phyloP scores from a whole-genome alignment of 2,329 filamentous ascomycete genomes.

The Talaromyces piceae region DNA sequence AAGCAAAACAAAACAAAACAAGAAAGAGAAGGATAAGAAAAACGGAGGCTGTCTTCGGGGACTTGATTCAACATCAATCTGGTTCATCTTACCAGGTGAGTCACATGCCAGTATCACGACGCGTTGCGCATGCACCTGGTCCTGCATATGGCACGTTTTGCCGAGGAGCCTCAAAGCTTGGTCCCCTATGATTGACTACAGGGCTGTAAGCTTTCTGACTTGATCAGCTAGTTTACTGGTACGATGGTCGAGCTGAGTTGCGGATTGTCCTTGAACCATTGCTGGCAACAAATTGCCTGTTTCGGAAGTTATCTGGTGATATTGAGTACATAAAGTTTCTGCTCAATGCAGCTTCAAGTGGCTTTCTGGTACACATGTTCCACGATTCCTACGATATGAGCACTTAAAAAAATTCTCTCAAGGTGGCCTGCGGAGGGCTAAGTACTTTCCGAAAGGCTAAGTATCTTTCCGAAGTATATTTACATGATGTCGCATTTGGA shows the following conservation, averaged over 20 bases:
- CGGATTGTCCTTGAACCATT: neutral
- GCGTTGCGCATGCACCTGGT: neutral
- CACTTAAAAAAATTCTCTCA: no score
- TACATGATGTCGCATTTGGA: no score
- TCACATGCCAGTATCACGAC: neutral
- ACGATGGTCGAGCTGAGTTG: neutral
- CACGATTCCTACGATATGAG: no score
- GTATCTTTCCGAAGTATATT: no score
- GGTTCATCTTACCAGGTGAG: neutral
- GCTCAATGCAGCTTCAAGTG: no score
- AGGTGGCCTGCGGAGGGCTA: no score
- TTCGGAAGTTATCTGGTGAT: conserved; percentile 1
- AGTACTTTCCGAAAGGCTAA: no score
- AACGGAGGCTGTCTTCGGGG: neutral
- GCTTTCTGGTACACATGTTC: no score
- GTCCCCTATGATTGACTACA: neutral
- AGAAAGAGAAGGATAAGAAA: neutral
- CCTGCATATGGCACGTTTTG: neutral
- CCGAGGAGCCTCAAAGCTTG: neutral
- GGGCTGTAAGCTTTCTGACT: neutral
- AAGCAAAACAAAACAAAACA: no score
- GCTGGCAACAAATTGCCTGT: neutral
- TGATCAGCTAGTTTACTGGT: neutral
- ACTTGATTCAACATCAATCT: neutral
- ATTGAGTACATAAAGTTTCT: no score